Evolutionary conservation across 2,329 filamentous ascomycete genomes (phyloP).

Genomic region (Clathrospora elynae): DNA sequence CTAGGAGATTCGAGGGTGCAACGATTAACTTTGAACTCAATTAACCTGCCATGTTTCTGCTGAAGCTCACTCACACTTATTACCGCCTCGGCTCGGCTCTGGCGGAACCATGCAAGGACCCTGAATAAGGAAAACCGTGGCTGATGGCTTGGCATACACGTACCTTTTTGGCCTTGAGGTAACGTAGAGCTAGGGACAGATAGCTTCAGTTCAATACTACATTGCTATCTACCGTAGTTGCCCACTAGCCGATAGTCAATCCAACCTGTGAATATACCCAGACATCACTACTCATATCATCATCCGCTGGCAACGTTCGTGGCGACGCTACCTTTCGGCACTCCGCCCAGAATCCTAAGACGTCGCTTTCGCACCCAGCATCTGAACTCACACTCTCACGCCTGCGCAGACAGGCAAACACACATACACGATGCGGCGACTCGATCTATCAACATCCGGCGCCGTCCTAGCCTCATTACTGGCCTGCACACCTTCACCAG

Average conservation of each 20-base stretch:
- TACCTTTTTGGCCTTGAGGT: constrained; percentile 21
- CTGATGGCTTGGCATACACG: constrained; percentile 26
- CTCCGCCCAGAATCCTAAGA: constrained; percentile 18
- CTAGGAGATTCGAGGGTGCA: constrained; percentile 13
- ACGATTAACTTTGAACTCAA: constrained; percentile 7
- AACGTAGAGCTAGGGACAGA: constrained; percentile 31
- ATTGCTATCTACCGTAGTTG: too few species aligned
- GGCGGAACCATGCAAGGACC: constrained; percentile 6
- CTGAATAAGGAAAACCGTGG: constrained; percentile 12
- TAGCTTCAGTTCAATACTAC: constrained; percentile 31
- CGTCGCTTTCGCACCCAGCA: constrained; percentile 18
- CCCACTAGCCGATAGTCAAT: too few species aligned
- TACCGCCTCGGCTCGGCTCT: not conserved
- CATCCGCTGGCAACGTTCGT: constrained; percentile 9
- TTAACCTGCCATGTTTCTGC: not conserved
- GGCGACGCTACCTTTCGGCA: constrained; percentile 18
- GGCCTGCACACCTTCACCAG: constrained; percentile 41
- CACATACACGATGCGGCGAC: constrained; percentile 37
- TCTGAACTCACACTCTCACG: constrained; percentile 8
- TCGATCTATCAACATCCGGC: constrained; percentile 29
- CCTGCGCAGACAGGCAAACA: constrained; percentile 5
- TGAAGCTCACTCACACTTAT: not conserved
- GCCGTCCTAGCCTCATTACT: constrained; percentile 47
- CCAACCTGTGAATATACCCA: constrained; percentile 1
- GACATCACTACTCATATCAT: not conserved